Conservation (phyloP, 306 rosid genomes). For the Ammopiptanthus mongolicus region DNA sequence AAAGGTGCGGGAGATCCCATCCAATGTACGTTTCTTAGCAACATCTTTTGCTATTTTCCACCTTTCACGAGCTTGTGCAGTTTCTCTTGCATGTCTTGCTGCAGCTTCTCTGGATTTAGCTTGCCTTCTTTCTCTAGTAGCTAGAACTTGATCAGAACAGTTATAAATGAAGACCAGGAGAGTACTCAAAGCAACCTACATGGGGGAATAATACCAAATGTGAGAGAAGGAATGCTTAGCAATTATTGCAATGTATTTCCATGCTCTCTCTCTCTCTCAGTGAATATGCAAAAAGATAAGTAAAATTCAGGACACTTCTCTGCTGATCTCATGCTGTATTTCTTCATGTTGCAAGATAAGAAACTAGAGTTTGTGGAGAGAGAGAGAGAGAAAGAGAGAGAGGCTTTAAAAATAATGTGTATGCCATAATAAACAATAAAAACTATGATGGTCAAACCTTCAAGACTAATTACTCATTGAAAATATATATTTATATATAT, state of each 20-base stretch:
- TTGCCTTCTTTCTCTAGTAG: constrained; percentile 46
- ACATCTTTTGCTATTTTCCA: constrained; percentile 45
- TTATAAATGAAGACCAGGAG: constrained; percentile 37
- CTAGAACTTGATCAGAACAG: constrained; percentile 50
- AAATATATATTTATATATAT: neutral
- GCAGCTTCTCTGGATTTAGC: constrained; percentile 55
- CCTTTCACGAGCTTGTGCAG: constrained; percentile 51
- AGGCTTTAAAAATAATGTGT: too few species aligned
- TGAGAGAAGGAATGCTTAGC: neutral
- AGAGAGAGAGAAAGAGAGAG: too few species aligned
- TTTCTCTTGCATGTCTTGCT: constrained; percentile 50
- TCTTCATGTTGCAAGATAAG: too few species aligned
- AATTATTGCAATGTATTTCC: neutral
- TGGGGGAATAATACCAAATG: constrained; percentile 1
- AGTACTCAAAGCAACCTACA: constrained; percentile 44
- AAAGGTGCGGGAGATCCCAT: constrained; percentile 35
- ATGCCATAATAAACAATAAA: too few species aligned
- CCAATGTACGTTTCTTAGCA: constrained; percentile 39
- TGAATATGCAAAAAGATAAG: too few species aligned
- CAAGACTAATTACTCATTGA: neutral
- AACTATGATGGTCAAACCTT: neutral
- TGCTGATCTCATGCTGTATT: too few species aligned
- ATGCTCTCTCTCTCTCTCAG: neutral
- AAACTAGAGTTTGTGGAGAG: too few species aligned
- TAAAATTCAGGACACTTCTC: too few species aligned